phyloP scores from a whole-genome alignment of 2,329 filamentous ascomycete species.

The Pseudovirgaria hyperparasitica region DNA sequence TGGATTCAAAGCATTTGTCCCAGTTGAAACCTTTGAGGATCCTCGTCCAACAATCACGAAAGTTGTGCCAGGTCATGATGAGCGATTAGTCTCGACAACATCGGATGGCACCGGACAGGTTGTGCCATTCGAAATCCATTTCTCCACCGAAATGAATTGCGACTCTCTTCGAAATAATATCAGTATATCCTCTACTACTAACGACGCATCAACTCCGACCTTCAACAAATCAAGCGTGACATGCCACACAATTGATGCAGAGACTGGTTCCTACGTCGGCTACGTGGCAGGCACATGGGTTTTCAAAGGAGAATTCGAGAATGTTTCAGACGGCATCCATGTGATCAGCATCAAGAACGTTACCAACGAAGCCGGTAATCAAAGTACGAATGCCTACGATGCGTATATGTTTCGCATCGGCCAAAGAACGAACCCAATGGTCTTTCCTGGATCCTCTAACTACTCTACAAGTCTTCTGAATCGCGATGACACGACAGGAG shows the following conservation, averaged over 20 bases:
- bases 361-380: conserved; percentile 27
- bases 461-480: conserved; percentile 43
- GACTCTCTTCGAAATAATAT: conserved; percentile 38
- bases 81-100: conserved; percentile 38
- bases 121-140: conserved; percentile 42
- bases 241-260: conserved; percentile 27
- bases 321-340: conserved; percentile 50
- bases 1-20: conserved; percentile 49
- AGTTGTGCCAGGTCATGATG: conserved; percentile 49
- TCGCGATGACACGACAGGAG: conserved; percentile 24
- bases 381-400: conserved; percentile 40
- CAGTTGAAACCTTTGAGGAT: conserved; percentile 33
- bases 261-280: conserved; percentile 31
- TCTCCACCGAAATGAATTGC: conserved; percentile 50
- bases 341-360: conserved; percentile 44
- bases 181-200: conserved; percentile 40
- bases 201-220: conserved; percentile 28
- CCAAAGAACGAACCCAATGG: conserved; percentile 43
- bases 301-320: conserved; percentile 38
- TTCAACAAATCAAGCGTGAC: conserved; percentile 32
- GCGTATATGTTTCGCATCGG: conserved; percentile 51
- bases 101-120: conserved; percentile 27
- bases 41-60: conserved; percentile 47
- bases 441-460: conserved; percentile 44
- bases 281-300: conserved; percentile 42